Base-by-base conservation (phyloP, 1,284 basidiomycete species). In the Peniophora sp. region DNA sequence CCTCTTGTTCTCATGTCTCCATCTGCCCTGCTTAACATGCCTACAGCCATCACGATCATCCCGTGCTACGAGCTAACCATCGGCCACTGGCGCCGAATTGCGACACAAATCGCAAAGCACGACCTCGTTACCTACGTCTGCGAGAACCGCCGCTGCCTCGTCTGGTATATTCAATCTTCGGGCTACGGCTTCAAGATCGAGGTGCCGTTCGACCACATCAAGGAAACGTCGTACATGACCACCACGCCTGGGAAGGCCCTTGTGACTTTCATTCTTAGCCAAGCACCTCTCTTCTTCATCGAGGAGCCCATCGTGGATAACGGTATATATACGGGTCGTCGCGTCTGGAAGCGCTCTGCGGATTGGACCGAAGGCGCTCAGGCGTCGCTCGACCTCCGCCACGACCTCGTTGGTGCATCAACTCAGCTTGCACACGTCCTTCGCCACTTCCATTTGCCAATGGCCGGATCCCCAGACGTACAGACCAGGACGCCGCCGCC, bases 151-250 rank as follows among this genome's bases (percentile, higher is more conserved):
- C 78, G 75, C 36, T 81, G 76, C 58, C 67, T 91, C 43, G 79
- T 77, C 2, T 91, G 88, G 88, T 90, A 84, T 65, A 81, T 91
- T 55, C 77, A 81, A 43, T 84, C 83, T 16, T 72, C 69, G 1
- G 85, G 85, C 24, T 76, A 75, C 56, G 79, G 83, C 35, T 90
- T 89, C 73, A 89, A 90, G 65, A 90, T 91, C 83, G 84, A 86
- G 56, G 74, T 89, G n/a, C 77, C 84, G 3, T 88, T 85, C 63
- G 72, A 79, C 52, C 72, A 64, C 55, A 80, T 91, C 54, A 56
- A 72, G 19, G 70, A 79, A 44, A 75, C 79, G 5, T 74, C 79
- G 50, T 82, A 87, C 64, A 67, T 71, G 23, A 75, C 79, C 53
- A 65, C 72, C 14, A 67, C 75, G 24, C 76, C 80, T 16, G 81